Evolutionary conservation across 768 basidiomycete genomes (phyloP).

Genomic region (Suillus tomentosus): DNA sequence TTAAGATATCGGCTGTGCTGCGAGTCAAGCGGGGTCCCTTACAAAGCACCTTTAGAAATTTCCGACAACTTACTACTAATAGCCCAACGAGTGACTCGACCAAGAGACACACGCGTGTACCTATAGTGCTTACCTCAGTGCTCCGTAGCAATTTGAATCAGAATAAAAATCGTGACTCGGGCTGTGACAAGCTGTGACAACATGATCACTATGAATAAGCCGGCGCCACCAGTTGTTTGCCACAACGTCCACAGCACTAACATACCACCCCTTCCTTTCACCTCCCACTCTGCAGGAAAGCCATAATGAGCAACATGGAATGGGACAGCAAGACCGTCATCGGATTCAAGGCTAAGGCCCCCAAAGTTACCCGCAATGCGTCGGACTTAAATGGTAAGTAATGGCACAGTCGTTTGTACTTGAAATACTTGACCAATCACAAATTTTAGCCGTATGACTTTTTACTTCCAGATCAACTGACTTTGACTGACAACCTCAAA

Average conservation of each 20-base stretch:
- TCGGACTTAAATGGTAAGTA: constrained; percentile 56
- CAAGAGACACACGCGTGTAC: too few relatives aligned
- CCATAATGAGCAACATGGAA: constrained; percentile 53
- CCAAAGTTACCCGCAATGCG: constrained; percentile 64
- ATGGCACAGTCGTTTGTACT: constrained; percentile 7
- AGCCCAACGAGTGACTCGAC: too few relatives aligned
- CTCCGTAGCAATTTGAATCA: too few relatives aligned
- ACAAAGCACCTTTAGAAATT: too few relatives aligned
- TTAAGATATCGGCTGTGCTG: too few relatives aligned
- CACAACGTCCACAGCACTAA: neutral
- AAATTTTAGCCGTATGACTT: constrained; percentile 53
- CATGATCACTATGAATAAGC: constrained; percentile 3
- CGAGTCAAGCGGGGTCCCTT: too few relatives aligned
- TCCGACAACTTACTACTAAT: too few relatives aligned
- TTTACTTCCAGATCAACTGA: neutral
- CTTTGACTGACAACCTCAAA: constrained; percentile 13
- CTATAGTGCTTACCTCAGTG: too few relatives aligned
- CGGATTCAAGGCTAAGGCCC: constrained; percentile 62
- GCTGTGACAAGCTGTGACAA: constrained; percentile 1
- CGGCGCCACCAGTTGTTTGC: neutral
- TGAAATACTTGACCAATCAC: constrained; percentile 18
- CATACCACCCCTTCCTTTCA: neutral
- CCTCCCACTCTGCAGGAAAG: neutral
- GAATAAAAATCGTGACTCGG: neutral
- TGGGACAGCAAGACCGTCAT: constrained; percentile 78